Evolutionary conservation across 805 yeast species (phyloP).

Genomic region (Starmerella potacharoeniae): DNA sequence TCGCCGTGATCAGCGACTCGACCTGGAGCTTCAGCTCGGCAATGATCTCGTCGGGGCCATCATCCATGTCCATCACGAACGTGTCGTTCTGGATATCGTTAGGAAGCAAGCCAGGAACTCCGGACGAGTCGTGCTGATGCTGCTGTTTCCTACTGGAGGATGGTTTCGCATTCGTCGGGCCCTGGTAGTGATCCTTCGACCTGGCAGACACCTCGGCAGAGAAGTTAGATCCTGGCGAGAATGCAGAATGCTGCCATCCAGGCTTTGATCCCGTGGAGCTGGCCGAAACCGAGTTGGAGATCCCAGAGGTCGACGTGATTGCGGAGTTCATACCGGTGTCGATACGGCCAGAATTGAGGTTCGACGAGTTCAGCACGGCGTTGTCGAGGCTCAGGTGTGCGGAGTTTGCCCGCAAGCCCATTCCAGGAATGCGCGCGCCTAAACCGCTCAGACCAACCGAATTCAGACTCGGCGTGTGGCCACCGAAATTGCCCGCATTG

Average conservation of each 20-base stretch:
- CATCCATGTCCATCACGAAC: slow-evolving; percentile 1
- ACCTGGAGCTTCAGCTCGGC: slow-evolving; percentile 18
- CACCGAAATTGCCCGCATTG: neutral
- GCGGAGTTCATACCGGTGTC: neutral
- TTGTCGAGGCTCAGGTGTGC: neutral
- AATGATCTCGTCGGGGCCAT: slow-evolving; percentile 15
- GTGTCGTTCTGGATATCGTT: neutral
- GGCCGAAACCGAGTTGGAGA: too few species aligned
- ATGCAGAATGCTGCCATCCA: neutral
- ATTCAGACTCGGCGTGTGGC: neutral
- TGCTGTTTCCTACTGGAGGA: neutral
- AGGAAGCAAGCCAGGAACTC: slow-evolving; percentile 6
- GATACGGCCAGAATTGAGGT: neutral
- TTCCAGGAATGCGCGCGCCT: neutral
- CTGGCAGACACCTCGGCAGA: neutral
- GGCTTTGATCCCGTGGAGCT: neutral
- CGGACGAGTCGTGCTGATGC: neutral
- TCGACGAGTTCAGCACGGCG: neutral
- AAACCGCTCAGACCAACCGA: neutral
- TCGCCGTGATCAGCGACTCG: slow-evolving; percentile 22
- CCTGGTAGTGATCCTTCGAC: too few species aligned
- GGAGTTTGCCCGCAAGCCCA: neutral
- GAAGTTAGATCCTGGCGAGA: neutral
- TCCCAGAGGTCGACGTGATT: neutral
- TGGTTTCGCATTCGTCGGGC: neutral